Base-by-base conservation (phyloP, 2,329 filamentous ascomycete genomes). In the Alternaria dauci region DNA sequence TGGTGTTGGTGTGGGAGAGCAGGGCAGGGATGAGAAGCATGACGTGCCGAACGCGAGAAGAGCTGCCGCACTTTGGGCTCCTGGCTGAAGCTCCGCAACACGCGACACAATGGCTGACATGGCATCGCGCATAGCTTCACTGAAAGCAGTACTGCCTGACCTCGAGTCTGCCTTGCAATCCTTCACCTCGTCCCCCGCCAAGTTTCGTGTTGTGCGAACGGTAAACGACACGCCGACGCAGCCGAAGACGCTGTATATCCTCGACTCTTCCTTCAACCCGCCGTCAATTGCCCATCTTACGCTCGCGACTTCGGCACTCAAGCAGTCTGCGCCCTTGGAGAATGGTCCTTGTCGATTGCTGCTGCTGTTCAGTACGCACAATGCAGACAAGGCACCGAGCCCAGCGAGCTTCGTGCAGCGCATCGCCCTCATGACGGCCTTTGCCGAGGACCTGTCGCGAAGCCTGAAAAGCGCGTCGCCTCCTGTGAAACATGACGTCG, bases 361-460 rank as follows among this genome's bases (percentile, higher is more conserved):
- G 4, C 80, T 90, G 2, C 80, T 89, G 1, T 85, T 89, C 54
- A 87, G 86, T 44, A 88, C 85, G 0, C 83, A 87, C 70, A 90
- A 90, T 81, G 88, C 88, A 18, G 88, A 90, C 73, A 89, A 89
- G 68, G 83, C 85, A 12, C 84, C 88, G 6, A 87, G 87, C 61
- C 89, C 91, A 0, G 91, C 90, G 0, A 80, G 84, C 3, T 92
- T 93, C 67, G 85, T 86, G 42, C 82, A 91, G 55, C 82, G 91
- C 5, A 79, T 94, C 30, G 83, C 84, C 6, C 88, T 94, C 83
- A 93, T 94, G 89, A 84, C 86, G 23, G 78, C 86, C 0, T 89
- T 94, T 66, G 89, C 88, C 2, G 75, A 80, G 50, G 89, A 90
- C 62, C 64, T 87, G 3, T 73, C 78, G 16, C 63, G 28, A 23